These are phyloP conservation scores for Astrothelium macrocarpum DNA, from an alignment of 495 filamentous ascomycete genomes.

Conservation along the genomic window DNA sequence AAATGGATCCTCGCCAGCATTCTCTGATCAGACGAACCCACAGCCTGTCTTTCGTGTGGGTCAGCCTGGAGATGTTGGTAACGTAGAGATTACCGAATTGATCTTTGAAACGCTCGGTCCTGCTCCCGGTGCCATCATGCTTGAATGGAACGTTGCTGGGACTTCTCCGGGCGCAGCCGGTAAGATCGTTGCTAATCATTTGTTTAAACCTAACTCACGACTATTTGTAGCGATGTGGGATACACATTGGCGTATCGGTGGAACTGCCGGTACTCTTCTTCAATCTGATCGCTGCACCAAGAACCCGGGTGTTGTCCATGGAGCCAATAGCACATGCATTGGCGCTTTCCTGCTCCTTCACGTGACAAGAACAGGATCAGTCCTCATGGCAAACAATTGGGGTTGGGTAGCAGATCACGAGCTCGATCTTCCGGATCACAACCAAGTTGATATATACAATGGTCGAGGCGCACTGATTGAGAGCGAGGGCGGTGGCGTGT, in stretches of 20 bases:
- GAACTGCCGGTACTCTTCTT: constrained; percentile 68
- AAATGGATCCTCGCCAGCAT: constrained; percentile 41
- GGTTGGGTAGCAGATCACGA: constrained; percentile 94
- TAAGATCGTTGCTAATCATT: background rate
- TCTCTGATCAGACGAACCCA: constrained; percentile 62
- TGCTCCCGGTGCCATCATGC: constrained; percentile 75
- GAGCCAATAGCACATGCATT: constrained; percentile 45
- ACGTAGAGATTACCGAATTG: constrained; percentile 75
- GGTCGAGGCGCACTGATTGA: constrained; percentile 80
- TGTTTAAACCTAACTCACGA: background rate
- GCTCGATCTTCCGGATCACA: constrained; percentile 64
- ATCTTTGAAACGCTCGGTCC: constrained; percentile 69
- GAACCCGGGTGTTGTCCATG: constrained; percentile 49
- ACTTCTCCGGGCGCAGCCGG: constrained; percentile 48
- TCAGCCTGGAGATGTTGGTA: constrained; percentile 63
- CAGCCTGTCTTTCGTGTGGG: constrained; percentile 68
- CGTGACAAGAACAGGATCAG: constrained; percentile 56
- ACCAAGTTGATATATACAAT: constrained; percentile 85
- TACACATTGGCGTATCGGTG: constrained; percentile 79
- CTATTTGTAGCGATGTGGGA: constrained; percentile 70
- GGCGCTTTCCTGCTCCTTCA: constrained; percentile 78
- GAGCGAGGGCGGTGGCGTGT: constrained; percentile 41
- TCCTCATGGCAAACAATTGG: constrained; percentile 89
- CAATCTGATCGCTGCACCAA: constrained; percentile 68
- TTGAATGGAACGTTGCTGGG: constrained; percentile 81